Conservation (phyloP, 805 yeast species). For the Yueomyces sinensis region DNA sequence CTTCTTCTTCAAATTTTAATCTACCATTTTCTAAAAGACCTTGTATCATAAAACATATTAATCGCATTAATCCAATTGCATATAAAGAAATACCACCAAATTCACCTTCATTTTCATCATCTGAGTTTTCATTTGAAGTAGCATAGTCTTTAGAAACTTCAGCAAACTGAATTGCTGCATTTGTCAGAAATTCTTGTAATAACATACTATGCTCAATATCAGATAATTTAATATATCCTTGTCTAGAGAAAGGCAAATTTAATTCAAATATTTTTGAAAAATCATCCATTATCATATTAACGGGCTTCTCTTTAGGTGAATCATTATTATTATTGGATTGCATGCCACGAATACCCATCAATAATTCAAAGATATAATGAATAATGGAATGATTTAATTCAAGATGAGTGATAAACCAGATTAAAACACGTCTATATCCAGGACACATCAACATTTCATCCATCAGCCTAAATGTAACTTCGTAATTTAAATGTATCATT, state of each 20-base stretch:
- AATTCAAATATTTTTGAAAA: neutral
- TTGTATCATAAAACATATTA: constrained; percentile 51
- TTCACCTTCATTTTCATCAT: constrained; percentile 6
- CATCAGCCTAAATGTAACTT: constrained; percentile 39
- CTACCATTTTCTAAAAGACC: constrained; percentile 34
- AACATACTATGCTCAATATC: constrained; percentile 53
- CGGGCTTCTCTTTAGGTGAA: neutral
- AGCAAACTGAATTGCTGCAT: constrained; percentile 32
- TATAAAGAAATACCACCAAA: constrained; percentile 23
- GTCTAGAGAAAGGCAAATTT: constrained; percentile 34
- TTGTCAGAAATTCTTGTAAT: constrained; percentile 56
- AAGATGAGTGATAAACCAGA: constrained; percentile 57
- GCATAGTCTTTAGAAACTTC: constrained; percentile 16
- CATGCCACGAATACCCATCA: constrained; percentile 44
- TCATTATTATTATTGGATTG: constrained; percentile 5
- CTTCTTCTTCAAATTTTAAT: constrained; percentile 34
- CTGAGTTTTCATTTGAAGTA: constrained; percentile 11
- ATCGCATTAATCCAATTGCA: constrained; percentile 31
- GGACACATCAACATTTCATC: constrained; percentile 62
- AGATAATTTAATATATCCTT: constrained; percentile 40
- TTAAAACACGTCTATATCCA: constrained; percentile 48
- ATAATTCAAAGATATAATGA: constrained; percentile 49
- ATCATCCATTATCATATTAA: neutral
- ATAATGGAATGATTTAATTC: constrained; percentile 42
- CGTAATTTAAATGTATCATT: constrained; percentile 37